Evolutionary conservation across 2,329 filamentous ascomycete species (phyloP), one percentile per base, ranked within the genome.

Genomic region (Seiridium cupressi): DNA sequence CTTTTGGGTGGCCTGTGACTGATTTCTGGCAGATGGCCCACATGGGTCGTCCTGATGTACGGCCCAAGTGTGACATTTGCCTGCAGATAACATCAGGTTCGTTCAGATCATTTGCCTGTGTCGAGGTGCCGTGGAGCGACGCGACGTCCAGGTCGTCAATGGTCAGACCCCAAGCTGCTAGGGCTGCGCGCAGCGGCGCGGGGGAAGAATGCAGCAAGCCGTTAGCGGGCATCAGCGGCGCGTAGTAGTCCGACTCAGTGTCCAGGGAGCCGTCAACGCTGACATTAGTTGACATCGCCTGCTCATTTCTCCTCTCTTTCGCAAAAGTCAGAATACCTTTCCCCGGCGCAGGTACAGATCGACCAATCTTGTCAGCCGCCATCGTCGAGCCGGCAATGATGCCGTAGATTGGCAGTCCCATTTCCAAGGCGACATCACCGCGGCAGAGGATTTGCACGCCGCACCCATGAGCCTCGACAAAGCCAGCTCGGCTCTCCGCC

Each of bases 61-160:
- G 71, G 1, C 75, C 74, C 0, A 79, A 68, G 5, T 72, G 69
- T 0, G 32, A 34, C 51, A 79, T 64, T 59, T 78, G 75, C 5
- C 65, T 46, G 8, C 76, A 63, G 5, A 78, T 60, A 3, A 77
- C 71, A 4, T 64, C 63, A 0, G 66, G 60, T 60, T 79, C 77
- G 65, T 79, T 78, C 44, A 65, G 65, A 11, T 78, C 76, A 64
- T 77, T 76, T 38, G 65, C 66, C 8, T 64, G 59, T 0, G 77
- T 79, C 2, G 73, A 76, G 2, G 76, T 79, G 10, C 74, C 76
- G 61, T 78, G 76, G 8, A 78, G 63, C 0, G 71, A 76, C 1
- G 69, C 73, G 3, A 78, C 69, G 6, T 62, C 60, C 18, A 79
- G 62, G 57, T 79, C 76, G 61, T 78, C 72, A 32, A 76, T 64